Conservation (phyloP, 1,284 basidiomycete genomes). For the Rhodotorula sp. region DNA sequence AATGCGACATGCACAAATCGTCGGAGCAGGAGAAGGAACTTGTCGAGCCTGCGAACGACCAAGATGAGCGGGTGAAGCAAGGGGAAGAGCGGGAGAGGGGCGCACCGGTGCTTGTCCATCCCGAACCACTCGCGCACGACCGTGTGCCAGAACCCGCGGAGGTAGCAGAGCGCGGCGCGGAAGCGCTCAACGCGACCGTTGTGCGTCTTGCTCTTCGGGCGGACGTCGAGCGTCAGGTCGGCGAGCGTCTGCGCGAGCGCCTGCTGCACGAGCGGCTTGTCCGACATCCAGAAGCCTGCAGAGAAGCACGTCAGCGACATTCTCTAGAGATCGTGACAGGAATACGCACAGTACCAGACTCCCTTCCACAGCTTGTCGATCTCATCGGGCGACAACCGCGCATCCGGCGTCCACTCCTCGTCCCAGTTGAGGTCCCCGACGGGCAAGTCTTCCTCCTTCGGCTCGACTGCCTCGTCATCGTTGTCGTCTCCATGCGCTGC, state of each 20-base stretch:
- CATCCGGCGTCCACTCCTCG: conserved; percentile 36
- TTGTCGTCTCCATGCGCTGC: background rate
- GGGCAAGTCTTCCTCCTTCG: conserved; percentile 33
- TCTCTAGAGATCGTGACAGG: background rate
- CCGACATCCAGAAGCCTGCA: conserved; percentile 98
- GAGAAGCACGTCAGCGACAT: background rate
- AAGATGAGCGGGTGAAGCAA: background rate
- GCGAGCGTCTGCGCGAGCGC: conserved; percentile 82
- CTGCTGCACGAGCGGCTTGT: conserved; percentile 96
- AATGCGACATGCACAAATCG: conserved; percentile 84
- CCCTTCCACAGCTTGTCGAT: conserved; percentile 97
- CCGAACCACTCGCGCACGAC: conserved; percentile 88
- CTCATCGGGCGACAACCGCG: conserved; percentile 64
- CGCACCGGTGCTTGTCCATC: conserved; percentile 81
- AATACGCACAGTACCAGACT: conserved; percentile 82
- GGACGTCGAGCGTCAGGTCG: conserved; percentile 71
- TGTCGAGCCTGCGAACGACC: conserved; percentile 71
- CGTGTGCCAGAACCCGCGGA: conserved; percentile 86
- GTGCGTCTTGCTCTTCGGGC: conserved; percentile 41
- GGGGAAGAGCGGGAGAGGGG: background rate
- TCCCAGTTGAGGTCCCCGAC: conserved; percentile 40
- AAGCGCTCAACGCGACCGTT: conserved; percentile 37
- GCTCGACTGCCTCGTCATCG: conserved; percentile 49
- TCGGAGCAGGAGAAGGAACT: conserved; percentile 92
- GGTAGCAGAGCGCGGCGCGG: conserved; percentile 67